Conservation (phyloP, 371 early-diverging fungal genomes). For the Lichtheimia hyalospora region DNA sequence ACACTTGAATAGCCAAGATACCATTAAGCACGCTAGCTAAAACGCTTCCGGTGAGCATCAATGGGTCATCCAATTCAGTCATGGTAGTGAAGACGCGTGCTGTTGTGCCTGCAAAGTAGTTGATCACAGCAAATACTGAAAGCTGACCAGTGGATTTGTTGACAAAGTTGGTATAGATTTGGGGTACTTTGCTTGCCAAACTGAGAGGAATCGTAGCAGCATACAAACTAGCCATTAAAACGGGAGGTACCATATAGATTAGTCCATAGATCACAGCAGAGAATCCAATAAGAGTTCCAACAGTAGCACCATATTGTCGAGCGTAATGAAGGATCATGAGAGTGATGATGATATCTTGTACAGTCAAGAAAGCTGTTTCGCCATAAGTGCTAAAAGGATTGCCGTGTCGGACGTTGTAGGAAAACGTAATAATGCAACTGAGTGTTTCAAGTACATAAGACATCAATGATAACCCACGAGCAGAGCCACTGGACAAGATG, state of each 20-base stretch:
- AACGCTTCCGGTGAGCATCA: slow-evolving; percentile 69
- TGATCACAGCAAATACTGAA: slow-evolving; percentile 83
- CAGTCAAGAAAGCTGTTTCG: slow-evolving; percentile 76
- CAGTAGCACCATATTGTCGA: slow-evolving; percentile 20
- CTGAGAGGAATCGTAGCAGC: slow-evolving; percentile 78
- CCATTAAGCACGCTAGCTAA: slow-evolving; percentile 74
- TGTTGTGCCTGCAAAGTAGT: slow-evolving; percentile 80
- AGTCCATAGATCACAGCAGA: slow-evolving; percentile 45
- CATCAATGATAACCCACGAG: slow-evolving; percentile 77
- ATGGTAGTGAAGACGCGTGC: slow-evolving; percentile 93
- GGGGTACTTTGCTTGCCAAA: slow-evolving; percentile 82
- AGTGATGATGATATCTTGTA: slow-evolving; percentile 80
- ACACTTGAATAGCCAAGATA: slow-evolving; percentile 77
- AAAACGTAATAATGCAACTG: slow-evolving; percentile 73
- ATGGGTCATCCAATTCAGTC: slow-evolving; percentile 81
- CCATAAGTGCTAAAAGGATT: slow-evolving; percentile 95
- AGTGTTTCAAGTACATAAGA: slow-evolving; percentile 85
- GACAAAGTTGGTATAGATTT: slow-evolving; percentile 77
- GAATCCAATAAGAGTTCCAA: slow-evolving; percentile 29
- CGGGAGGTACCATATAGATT: slow-evolving; percentile 44
- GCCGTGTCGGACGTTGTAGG: slow-evolving; percentile 79
- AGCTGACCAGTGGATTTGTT: slow-evolving; percentile 86
- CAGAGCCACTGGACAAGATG: slow-evolving; percentile 71
- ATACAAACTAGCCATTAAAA: slow-evolving; percentile 63
- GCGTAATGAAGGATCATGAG: slow-evolving; percentile 67